Percentiles rank a stretch among this genome's conserved stretches.
These are phyloP conservation scores for Puccinia brachypodii DNA, from an alignment of 1,284 basidiomycete genomes.

Conservation along the genomic window DNA sequence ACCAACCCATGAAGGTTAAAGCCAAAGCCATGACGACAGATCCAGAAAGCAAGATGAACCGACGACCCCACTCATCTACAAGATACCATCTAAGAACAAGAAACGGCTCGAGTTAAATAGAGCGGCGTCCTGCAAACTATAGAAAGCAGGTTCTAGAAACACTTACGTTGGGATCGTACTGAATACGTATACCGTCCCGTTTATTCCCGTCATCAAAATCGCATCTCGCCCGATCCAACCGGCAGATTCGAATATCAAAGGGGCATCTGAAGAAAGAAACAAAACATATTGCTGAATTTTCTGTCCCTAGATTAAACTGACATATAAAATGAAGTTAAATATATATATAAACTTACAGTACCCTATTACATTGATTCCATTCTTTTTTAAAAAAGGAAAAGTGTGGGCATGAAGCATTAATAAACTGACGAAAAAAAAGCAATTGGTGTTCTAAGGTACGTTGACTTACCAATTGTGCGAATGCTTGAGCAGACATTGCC, in stretches of 20 bases:
- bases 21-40: conserved; percentile 77
- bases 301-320: no score
- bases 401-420: not conserved
- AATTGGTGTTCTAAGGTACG: not conserved
- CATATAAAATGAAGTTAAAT: no score
- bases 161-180: conserved; percentile 47
- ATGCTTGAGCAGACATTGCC: conserved; percentile 96
- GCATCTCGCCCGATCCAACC: conserved; percentile 98
- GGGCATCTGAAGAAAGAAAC: conserved; percentile 42
- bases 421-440: not conserved
- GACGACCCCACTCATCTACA: conserved; percentile 86
- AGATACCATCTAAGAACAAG: conserved; percentile 78
- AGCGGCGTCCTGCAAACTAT: no score
- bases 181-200: conserved; percentile 63
- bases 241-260: conserved; percentile 64
- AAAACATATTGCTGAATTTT: not conserved
- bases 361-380: conserved; percentile 47
- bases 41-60: conserved; percentile 85
- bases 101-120: no score
- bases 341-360: conserved; percentile 17
- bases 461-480: conserved; percentile 78
- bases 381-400: conserved; percentile 11
- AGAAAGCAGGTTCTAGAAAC: no score
- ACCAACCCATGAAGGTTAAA: conserved; percentile 78
- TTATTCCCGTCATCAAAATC: conserved; percentile 95